These are phyloP conservation scores for Myrica gale DNA, from an alignment of 306 rosid species.

Conservation along the genomic window DNA sequence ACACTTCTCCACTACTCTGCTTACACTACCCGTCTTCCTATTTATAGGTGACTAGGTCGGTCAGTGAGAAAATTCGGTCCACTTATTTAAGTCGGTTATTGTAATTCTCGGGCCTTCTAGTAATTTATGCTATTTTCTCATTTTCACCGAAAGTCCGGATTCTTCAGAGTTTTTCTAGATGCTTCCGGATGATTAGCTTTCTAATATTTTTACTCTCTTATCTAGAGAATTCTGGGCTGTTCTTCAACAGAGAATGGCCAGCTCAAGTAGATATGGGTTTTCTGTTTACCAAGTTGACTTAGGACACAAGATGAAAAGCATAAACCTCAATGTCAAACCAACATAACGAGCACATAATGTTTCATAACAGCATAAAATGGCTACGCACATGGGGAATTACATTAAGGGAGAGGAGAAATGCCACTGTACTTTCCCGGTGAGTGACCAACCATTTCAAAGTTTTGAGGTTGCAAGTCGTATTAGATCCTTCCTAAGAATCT, in stretches of 20 bases:
- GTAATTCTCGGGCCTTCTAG: no score
- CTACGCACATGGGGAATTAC: neutral
- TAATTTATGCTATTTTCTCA: no score
- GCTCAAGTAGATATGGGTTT: neutral
- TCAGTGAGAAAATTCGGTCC: no score
- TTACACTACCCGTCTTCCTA: no score
- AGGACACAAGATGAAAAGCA: neutral
- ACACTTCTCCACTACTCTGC: no score
- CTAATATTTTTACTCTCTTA: no score
- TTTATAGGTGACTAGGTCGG: no score
- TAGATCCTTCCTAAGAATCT: constrained; percentile 96
- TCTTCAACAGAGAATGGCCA: neutral
- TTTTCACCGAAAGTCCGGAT: no score
- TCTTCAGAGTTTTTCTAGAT: no score
- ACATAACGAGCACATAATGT: neutral
- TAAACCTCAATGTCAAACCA: neutral
- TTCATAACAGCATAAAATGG: neutral
- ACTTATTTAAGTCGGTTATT: no score
- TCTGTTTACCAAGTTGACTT: neutral
- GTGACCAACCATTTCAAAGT: constrained; percentile 35
- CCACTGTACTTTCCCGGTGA: neutral
- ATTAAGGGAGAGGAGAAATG: neutral
- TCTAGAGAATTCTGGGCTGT: no score
- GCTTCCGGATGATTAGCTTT: no score
- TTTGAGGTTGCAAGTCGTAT: constrained; percentile 74